A percentile compares a stretch with the other conserved stretches of the same genome.
Conservation (phyloP, 2,329 filamentous ascomycete species). For the Fusarium verrucosum region DNA sequence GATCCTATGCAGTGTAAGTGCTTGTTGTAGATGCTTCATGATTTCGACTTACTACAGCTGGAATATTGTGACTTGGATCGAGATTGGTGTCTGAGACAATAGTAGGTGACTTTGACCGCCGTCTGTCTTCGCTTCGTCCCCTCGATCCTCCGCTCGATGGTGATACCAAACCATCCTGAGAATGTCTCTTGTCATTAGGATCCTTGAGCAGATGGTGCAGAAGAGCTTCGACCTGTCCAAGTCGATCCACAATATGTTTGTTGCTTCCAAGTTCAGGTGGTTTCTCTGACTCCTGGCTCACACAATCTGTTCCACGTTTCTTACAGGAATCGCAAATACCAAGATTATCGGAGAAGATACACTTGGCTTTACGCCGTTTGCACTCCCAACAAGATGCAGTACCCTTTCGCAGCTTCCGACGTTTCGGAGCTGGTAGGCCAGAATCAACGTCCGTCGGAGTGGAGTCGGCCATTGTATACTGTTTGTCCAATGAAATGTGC, state of each 20-base stretch:
- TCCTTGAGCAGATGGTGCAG: constrained; percentile 45
- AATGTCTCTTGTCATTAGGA: not conserved
- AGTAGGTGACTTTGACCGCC: not conserved
- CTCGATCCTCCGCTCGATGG: not conserved
- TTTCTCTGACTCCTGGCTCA: constrained; percentile 59
- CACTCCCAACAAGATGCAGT: constrained; percentile 68
- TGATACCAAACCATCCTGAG: not conserved
- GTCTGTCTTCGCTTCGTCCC: not conserved
- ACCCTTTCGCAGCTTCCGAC: constrained; percentile 58
- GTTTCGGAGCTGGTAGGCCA: constrained; percentile 20
- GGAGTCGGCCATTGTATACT: not conserved
- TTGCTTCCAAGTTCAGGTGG: constrained; percentile 21
- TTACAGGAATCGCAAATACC: constrained; percentile 57
- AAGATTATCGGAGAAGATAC: constrained; percentile 54
- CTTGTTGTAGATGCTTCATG: rapidly evolving
- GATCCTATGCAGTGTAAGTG: not conserved
- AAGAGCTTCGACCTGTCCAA: constrained; percentile 50
- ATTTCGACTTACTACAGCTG: not conserved
- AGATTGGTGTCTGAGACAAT: not conserved
- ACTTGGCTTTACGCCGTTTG: constrained; percentile 63
- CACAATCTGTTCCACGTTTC: constrained; percentile 54
- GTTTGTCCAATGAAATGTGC: constrained; percentile 4
- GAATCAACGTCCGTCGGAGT: not conserved
- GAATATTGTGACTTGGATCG: rapidly evolving
- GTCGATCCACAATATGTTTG: constrained; percentile 43